Base-by-base conservation (phyloP, 441 rosid genomes). In the Croton laevigatus region DNA sequence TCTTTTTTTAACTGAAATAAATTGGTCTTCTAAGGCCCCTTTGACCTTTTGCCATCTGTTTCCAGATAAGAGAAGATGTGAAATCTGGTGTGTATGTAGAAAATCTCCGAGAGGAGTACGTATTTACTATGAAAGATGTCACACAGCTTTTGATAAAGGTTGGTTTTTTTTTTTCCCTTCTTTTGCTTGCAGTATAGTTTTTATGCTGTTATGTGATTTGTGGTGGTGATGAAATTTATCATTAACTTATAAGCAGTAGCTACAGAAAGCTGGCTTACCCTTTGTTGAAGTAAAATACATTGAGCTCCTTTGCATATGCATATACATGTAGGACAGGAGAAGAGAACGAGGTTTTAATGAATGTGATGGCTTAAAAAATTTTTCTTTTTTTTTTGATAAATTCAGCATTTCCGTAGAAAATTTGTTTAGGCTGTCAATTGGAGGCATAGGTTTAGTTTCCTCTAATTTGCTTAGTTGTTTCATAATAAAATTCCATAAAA, bases 51-150 rank as follows among this genome's bases (percentile, higher is more conserved):
- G 44, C 34, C 46, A 63, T 59, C 42, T 74, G 70, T 59, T 66
- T 57, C 69, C 87, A 96, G 99, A 88, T 96, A 71, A 85, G 99
- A 81, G 98, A 94, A 88, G 99, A 96, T 80, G 91, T 91, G 52
- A 91, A 89, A 78, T 88, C 88, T 12, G 98, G 99, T 57, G 93
- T 96, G 27, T 96, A 96, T 71, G 96, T 96, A 65, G 99, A 96
- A 72, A 89, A 89, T 82, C 81, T 96, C 69, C 88, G 84, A 3
- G 97, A 93, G 79, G 97, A 86, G 71, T 86, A 84, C 54, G 98
- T 96, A 49, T 85, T 79, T 76, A 82, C 87, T 3, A 78, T 94
- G 89, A 93, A 90, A 83, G 97, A 96, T 74, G 90, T 93, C 76
- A 81, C 82, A 61, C 89, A 87, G 74, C 92, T 96, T 70, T 81